Base-by-base conservation (phyloP, 2,329 filamentous ascomycete species). In the Fusarium sp. region DNA sequence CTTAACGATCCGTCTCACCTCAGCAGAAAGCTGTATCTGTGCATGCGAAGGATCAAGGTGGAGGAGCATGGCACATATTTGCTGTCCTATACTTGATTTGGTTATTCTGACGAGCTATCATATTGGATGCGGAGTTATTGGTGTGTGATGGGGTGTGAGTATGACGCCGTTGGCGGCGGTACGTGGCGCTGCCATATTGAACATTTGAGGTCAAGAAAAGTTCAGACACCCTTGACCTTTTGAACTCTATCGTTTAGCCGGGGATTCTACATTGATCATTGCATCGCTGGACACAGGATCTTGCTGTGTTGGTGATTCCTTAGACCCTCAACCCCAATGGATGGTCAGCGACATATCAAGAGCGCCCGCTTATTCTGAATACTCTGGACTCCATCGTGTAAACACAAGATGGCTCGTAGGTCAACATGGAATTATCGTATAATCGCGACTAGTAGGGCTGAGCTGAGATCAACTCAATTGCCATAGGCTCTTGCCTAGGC, bases 91-190 rank as follows among this genome's bases (percentile, higher is more conserved):
- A 33, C 41, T 58, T 13, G 14, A 28, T 47, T 41, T 30, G 41
- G 33, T 15, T 40, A 17, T 17, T 14, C n/a, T 28, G 15, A 28
- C 24, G 19, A 45, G 47, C 37, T 44, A 39, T 55, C 6, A 24
- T 19, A n/a, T 14, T 54, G 24, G 24, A 58, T 54, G 57, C 45
- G 19, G 43, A 45, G 28, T 32, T 60, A 17, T 54, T 54, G 32
- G 30, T 24, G 39, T 24, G 45, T 26, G 45, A 15, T 32, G 33
- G 46, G 33, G 17, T 20, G 35, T 59, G n/a, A 37, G 41, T 44
- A 45, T 47, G 32, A 33, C 33, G 41, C 33, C n/a, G 39, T 46
- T 39, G 32, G 20, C 13, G 43, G 40, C 13, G 43, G 40, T 43
- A 33, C 19, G 24, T 64, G 35, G 52, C 35, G 22, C 46, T 28